Evolutionary conservation across 2,329 filamentous ascomycete species (phyloP), one percentile per base, ranked within the genome.

Genomic region (Neonectria hederae): DNA sequence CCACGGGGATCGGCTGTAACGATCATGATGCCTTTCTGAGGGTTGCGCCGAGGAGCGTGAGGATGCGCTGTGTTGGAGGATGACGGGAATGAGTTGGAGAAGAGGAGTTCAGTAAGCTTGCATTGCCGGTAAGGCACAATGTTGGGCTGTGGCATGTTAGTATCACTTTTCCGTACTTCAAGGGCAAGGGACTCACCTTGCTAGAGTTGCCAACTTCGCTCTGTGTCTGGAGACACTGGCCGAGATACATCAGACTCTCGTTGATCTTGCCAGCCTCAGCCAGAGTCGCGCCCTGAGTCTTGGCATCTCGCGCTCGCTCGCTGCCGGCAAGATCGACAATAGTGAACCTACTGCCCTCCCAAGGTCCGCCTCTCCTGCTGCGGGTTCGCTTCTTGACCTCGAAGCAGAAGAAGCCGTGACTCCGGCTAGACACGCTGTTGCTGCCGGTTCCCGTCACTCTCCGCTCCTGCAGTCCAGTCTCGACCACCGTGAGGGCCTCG

Each of bases 231-330:
- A 99, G 86, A 76, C 96, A 99, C 76, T 98, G 96, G 0, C 96
- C 96, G 1, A 99, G 86, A 76, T 97, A 98, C 96, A 99, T 99
- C 75, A 99, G 82, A 75, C 93, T 97, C 79, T 97, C 94, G 75
- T 99, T 99, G 77, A 99, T 99, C 81, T 98, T 98, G 57, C 96
- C 96, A 38, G 95, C 96, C 81, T 99, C 96, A 0, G 92, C 95
- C 14, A 99, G 86, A 0, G 95, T 97, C 4, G 93, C 90, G 13
- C 96, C 96, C 0, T 94, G 92, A 0, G 96, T 98, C 83, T 97
- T 97, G 26, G 96, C 94, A 68, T 96, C 94, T 65, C 94, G 87
- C 17, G 95, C 95, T 65, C 96, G 89, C 80, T 99, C 96, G 65
- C 96, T 98, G 14, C 94, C 95, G 19, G 95, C 95, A 55, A 98